These are phyloP conservation scores for Backusella australiensis DNA, from an alignment of 192 early-diverging fungal genomes.

Conservation along the genomic window DNA sequence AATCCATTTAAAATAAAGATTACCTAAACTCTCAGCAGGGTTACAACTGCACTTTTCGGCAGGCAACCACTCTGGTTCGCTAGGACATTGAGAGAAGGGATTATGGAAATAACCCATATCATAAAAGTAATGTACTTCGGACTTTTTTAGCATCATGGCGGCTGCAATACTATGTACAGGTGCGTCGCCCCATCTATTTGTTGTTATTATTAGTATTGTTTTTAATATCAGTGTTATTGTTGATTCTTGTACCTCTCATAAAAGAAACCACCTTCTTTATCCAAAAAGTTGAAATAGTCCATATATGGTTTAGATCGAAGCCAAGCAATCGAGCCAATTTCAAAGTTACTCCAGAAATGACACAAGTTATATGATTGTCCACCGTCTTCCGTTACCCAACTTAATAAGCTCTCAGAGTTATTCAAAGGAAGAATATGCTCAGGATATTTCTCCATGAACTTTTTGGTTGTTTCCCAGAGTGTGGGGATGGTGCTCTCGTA, in stretches of 20 bases:
- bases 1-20: not conserved
- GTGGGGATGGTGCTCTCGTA: slow-evolving; percentile 55
- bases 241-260: slow-evolving; percentile 60
- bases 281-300: slow-evolving; percentile 68
- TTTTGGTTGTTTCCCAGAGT: slow-evolving; percentile 57
- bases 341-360: slow-evolving; percentile 83
- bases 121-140: slow-evolving; percentile 67
- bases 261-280: slow-evolving; percentile 81
- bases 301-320: slow-evolving; percentile 63
- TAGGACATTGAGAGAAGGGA: slow-evolving; percentile 58
- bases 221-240: slow-evolving; percentile 32
- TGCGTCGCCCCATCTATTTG: slow-evolving; percentile 67
- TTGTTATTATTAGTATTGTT: slow-evolving; percentile 31
- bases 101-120: slow-evolving; percentile 72
- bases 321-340: slow-evolving; percentile 68
- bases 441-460: slow-evolving; percentile 51
- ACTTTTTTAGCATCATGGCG: slow-evolving; percentile 51
- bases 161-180: slow-evolving; percentile 69
- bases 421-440: slow-evolving; percentile 32
- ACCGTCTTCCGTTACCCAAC: slow-evolving; percentile 52
- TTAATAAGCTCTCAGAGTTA: slow-evolving; percentile 27
- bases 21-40: slow-evolving; percentile 45
- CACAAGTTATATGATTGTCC: slow-evolving; percentile 62
- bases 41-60: slow-evolving; percentile 52
- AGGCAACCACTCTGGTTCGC: slow-evolving; percentile 44